Evolutionary conservation across 176 grass and related monocot genomes (phyloP), one percentile per base, ranked within the genome.

Genomic region (Ananas comosus): DNA sequence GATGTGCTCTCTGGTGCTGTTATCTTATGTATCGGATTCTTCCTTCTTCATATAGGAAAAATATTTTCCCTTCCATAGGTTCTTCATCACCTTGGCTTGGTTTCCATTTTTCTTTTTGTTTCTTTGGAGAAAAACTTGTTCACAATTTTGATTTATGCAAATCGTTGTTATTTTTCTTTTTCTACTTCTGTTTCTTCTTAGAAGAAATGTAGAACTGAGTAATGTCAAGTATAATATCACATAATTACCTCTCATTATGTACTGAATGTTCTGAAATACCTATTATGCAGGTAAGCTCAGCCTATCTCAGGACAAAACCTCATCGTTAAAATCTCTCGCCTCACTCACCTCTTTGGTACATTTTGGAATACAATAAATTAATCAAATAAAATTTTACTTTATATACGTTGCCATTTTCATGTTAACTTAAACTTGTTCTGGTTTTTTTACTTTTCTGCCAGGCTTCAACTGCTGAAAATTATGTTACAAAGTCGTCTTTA

Each of bases 311-410:
- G 68, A 69, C 12, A 82, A 83, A 74, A 75, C 47, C 65, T 70
- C 63, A 28, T 74, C 59, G 51, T 53, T 75, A 28, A 77, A 92
- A 47, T 67, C 67, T 51, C 57, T 76, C 50, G 66, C 59, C 42
- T 67, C 67, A 49, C 57, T 76, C 50, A 70, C 59, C 77, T 66
- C 72, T 80, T 75, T 65, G 86, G 93, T 97, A 97, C 22, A 53
- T 76, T 23, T 29, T 72, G 70, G 8, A 49, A 78, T 71, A 51
- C 24, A 51, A 50, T 50, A 59, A 63, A 78, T 70, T 54, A 47
- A 8, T 80, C 75, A 72, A 63, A 76, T 72, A 64, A 52, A 56
- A 16, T 8, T 59, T 16, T 59, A 59, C 19, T 59, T 8, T 59
- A 59, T 59, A 19, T 6, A 1, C 19, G 14, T 18, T 59, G 14